Base-by-base conservation (phyloP, 1,139 yeast genomes). In the Trichomonascaceae sp. region DNA sequence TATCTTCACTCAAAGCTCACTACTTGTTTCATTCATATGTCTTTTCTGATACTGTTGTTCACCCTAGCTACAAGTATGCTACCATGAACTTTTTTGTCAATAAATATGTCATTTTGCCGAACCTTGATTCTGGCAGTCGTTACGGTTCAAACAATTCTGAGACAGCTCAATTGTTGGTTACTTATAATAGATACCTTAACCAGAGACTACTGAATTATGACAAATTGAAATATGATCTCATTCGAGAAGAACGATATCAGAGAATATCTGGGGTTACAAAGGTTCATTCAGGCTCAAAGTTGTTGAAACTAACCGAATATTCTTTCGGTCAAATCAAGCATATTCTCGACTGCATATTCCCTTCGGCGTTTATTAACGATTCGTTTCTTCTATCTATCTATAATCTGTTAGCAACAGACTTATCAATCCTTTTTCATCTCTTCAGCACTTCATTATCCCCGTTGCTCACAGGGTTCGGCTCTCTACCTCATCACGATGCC, bases 301-400 rank as follows among this genome's bases (percentile, higher is more conserved):
- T 61, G 19, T 56, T 63, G 49, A 61, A 60, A 51, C 61, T 60
- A 43, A 59, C 64, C 24, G 64, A 61, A 36, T 58, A 63, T 45
- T 57, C 57, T 22, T 53, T 61, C 24, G 56, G 49, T 43, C 66
- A 63, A 45, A 56, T 59, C 32, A 52, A 64, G 17, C 58, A 61
- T 15, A 56, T 63, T 32, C 55, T 63, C 45, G 66, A 63, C 27
- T 62, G 66, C 46, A 54, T 56, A 9, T 61, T 63, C 57, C 57
- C 63, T 10, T 53, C 55, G 3, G 58, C 55, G 9, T 32, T 57
- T 30, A 57, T 61, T 19, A 53, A 53, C n/a, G 57, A 55, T 12
- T 58, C 62, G 3, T 54, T 63, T 12, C 60, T 57, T 53, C 53
- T 51, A 8, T 51, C 57, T 43, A 56, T 62, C 47, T 63, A 63